phyloP scores from a whole-genome alignment of 345 rosid genomes.

The Kandelia obovata region DNA sequence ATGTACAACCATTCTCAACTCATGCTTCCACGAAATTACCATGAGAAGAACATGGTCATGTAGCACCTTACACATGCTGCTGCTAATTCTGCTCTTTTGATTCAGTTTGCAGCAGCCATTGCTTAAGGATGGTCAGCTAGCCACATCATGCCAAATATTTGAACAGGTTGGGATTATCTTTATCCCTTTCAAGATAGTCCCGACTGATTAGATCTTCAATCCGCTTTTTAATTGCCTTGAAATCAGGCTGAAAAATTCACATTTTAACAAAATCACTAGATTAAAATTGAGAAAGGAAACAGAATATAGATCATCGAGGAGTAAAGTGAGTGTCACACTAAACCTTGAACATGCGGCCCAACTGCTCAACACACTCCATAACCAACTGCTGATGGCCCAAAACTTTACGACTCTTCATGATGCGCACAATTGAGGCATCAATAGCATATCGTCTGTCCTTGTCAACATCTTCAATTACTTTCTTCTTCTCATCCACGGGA shows the following conservation, averaged over 20 bases:
- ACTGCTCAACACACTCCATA: constrained; percentile 38
- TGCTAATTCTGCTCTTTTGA: constrained; percentile 10
- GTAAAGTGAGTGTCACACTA: neutral
- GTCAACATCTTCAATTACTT: constrained; percentile 38
- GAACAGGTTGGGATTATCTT: constrained; percentile 28
- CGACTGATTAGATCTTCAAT: constrained; percentile 39
- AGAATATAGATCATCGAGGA: neutral
- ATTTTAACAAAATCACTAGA: neutral
- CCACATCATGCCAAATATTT: constrained; percentile 33
- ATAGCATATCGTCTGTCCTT: constrained; percentile 38
- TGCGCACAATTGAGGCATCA: constrained; percentile 45
- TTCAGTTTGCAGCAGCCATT: constrained; percentile 16
- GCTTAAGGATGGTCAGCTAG: constrained; percentile 8
- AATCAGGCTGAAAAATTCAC: constrained; percentile 37
- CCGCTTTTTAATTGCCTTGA: constrained; percentile 39
- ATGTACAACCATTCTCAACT: constrained; percentile 34
- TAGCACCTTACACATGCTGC: constrained; percentile 23
- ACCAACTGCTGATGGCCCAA: constrained; percentile 42
- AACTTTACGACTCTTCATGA: constrained; percentile 48
- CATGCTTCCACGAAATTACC: constrained; percentile 23
- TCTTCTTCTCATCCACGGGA: constrained; percentile 35
- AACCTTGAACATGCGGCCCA: constrained; percentile 39
- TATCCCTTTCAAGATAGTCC: constrained; percentile 41
- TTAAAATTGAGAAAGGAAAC: constrained; percentile 4
- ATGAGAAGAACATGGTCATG: constrained; percentile 1